Percentiles rank a stretch among this genome's conserved stretches.
Conservation (phyloP, 306 rosid genomes). For the Hippophae gyantsensis region DNA sequence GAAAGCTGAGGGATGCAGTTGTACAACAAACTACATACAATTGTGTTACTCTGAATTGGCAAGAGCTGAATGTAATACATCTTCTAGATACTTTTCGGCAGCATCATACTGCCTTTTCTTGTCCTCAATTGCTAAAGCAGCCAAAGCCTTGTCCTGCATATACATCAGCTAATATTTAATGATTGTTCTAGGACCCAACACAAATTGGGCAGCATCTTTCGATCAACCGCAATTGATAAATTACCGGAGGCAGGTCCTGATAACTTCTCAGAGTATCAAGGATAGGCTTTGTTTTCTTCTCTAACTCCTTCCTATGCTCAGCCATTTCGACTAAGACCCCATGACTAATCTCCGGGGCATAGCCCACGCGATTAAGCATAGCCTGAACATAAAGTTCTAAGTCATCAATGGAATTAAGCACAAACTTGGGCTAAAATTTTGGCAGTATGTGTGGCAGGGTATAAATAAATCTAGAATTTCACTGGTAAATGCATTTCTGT, state of each 20-base stretch:
- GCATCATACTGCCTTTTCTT: slow-evolving; percentile 85
- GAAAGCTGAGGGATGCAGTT: no score
- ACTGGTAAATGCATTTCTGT: no score
- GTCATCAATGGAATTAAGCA: background rate
- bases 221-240: background rate
- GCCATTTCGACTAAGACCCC: slow-evolving; percentile 77
- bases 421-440: background rate
- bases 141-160: slow-evolving; percentile 88
- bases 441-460: no score
- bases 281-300: slow-evolving; percentile 90
- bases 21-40: background rate
- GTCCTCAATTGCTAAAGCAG: slow-evolving; percentile 94
- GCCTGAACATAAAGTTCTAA: slow-evolving; percentile 43
- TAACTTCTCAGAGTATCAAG: slow-evolving; percentile 81
- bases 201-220: background rate
- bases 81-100: slow-evolving; percentile 92
- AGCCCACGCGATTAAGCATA: slow-evolving; percentile 69
- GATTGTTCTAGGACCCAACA: background rate
- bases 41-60: slow-evolving; percentile 34
- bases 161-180: slow-evolving; percentile 8
- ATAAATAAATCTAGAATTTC: no score
- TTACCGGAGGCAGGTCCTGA: slow-evolving; percentile 91
- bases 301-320: slow-evolving; percentile 82
- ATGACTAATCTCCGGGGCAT: slow-evolving; percentile 76
- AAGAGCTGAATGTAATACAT: slow-evolving; percentile 82